A percentile compares a stretch with the other conserved stretches of the same genome.
Evolutionary conservation across 345 rosid species (phyloP).

Genomic region (Sisymbrium altissimum): DNA sequence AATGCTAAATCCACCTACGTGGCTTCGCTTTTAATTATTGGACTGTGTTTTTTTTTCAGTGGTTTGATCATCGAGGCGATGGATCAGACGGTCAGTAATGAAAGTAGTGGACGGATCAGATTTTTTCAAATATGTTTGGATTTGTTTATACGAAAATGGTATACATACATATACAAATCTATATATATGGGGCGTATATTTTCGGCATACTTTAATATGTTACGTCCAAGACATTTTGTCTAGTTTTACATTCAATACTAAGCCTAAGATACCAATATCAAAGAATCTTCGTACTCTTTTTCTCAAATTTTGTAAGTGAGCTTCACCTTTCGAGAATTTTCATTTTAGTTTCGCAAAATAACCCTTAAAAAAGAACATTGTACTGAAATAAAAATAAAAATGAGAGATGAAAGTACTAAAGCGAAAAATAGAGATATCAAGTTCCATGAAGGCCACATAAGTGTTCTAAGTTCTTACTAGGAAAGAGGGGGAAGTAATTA

Average conservation of each 20-base stretch:
- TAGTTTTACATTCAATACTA: too few species aligned
- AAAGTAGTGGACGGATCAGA: neutral
- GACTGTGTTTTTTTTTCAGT: neutral
- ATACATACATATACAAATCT: neutral
- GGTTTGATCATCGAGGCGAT: neutral
- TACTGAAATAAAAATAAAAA: too few species aligned
- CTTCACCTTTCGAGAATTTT: neutral
- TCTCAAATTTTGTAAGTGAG: too few species aligned
- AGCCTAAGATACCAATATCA: too few species aligned
- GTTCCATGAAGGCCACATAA: neutral
- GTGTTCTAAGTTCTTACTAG: neutral
- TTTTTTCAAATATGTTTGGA: neutral
- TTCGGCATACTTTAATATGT: neutral
- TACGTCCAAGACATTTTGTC: too few species aligned
- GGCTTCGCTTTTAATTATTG: neutral
- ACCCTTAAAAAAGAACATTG: too few species aligned
- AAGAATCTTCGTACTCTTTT: too few species aligned
- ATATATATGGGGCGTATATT: neutral
- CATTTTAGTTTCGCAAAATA: too few species aligned
- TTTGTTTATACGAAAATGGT: neutral
- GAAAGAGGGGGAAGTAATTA: neutral
- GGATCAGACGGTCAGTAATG: neutral
- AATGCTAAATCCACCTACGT: neutral
- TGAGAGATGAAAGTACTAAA: neutral
- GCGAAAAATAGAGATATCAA: neutral